Conservation (phyloP, 225 moss, liverwort and hornwort species). For the Physcomitrium patens region DNA sequence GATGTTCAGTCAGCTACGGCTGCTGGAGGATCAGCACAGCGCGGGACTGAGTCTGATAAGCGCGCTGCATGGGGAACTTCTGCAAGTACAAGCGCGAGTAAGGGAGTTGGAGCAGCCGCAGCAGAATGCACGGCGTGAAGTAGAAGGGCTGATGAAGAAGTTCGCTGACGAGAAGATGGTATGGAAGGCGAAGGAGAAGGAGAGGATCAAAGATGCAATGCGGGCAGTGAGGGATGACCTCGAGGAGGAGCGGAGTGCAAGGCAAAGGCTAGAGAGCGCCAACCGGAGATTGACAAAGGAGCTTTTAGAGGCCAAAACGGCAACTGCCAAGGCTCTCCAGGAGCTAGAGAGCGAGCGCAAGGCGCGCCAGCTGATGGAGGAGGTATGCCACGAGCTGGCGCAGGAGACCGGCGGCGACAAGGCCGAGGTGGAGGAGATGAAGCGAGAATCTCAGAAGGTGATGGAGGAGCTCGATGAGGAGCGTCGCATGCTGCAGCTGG, state of each 20-base stretch:
- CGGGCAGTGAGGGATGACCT: slow-evolving; percentile 59
- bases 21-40: slow-evolving; percentile 72
- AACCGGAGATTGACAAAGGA: slow-evolving; percentile 85
- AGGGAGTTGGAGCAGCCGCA: slow-evolving; percentile 87
- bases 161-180: slow-evolving; percentile 65
- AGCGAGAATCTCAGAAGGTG: slow-evolving; percentile 75
- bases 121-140: slow-evolving; percentile 63
- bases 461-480: slow-evolving; percentile 94
- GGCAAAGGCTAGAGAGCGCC: slow-evolving; percentile 63
- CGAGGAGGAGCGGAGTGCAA: slow-evolving; percentile 77
- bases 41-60: slow-evolving; percentile 53
- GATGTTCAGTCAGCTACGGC: slow-evolving; percentile 73
- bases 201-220: slow-evolving; percentile 68
- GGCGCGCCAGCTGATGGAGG: slow-evolving; percentile 84
- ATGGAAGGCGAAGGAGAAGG: slow-evolving; percentile 80
- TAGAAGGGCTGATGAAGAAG: slow-evolving; percentile 71
- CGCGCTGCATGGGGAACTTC: slow-evolving; percentile 66
- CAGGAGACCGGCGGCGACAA: slow-evolving; percentile 85
- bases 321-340: slow-evolving; percentile 58
- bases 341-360: slow-evolving; percentile 89
- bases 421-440: slow-evolving; percentile 79
- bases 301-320: slow-evolving; percentile 74
- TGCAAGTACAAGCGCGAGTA: slow-evolving; percentile 63
- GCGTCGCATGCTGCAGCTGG: slow-evolving; percentile 92
- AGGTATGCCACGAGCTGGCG: slow-evolving; percentile 94